These are phyloP conservation scores for Tuber umbilicatum DNA, from an alignment of 495 filamentous ascomycete species.

Conservation along the genomic window DNA sequence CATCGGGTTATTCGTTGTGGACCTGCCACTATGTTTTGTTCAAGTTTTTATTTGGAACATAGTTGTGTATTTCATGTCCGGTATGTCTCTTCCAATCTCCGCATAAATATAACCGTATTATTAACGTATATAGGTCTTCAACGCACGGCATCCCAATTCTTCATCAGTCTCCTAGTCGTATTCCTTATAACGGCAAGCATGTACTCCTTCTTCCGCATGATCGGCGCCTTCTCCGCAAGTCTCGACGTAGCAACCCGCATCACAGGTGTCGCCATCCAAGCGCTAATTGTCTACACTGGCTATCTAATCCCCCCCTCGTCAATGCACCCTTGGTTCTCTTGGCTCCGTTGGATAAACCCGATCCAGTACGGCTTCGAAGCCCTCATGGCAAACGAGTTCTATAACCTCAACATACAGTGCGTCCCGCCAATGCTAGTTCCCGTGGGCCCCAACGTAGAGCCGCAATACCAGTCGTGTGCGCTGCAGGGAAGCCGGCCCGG, in stretches of 20 bases:
- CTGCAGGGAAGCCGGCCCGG: constrained; percentile 54
- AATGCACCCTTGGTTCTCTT: constrained; percentile 77
- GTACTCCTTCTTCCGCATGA: constrained; percentile 70
- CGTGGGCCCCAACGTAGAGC: constrained; percentile 38
- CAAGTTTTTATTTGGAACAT: constrained; percentile 67
- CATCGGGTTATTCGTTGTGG: constrained; percentile 68
- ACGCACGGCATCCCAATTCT: constrained; percentile 70
- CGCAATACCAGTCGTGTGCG: constrained; percentile 52
- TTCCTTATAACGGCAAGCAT: constrained; percentile 65
- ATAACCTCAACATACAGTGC: constrained; percentile 44
- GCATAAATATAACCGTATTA: constrained; percentile 23
- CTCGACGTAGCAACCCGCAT: constrained; percentile 61
- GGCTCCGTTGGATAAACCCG: constrained; percentile 71
- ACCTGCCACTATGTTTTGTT: constrained; percentile 63
- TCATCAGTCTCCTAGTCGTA: constrained; percentile 61
- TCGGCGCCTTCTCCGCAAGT: constrained; percentile 58
- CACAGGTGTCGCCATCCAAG: constrained; percentile 58
- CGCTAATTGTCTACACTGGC: constrained; percentile 65
- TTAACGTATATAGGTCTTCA: constrained; percentile 48
- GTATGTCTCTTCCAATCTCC: constrained; percentile 11
- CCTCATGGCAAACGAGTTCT: constrained; percentile 63
- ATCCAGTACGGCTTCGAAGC: constrained; percentile 68
- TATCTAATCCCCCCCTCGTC: constrained; percentile 65
- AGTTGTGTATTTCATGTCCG: constrained; percentile 70
- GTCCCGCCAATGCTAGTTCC: constrained; percentile 54